phyloP scores from a whole-genome alignment of 2,329 filamentous ascomycete genomes.

The Trichoderma semiorbis region DNA sequence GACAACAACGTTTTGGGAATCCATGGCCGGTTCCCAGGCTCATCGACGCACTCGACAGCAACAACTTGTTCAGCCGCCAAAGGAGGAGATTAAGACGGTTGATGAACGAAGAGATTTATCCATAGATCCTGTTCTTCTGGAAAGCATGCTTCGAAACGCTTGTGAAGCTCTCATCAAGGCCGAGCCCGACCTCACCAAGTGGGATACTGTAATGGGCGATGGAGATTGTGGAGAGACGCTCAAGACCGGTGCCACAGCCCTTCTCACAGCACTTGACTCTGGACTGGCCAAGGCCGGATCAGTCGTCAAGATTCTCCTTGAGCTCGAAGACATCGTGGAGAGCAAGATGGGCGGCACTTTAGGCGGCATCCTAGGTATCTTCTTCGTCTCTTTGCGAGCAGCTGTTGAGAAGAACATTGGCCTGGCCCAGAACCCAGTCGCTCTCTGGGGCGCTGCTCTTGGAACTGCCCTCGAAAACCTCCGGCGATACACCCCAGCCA shows the following conservation, averaged over 20 bases:
- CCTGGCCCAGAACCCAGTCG: conserved; percentile 32
- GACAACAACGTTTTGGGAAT: conserved; percentile 57
- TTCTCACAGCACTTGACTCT: conserved; percentile 45
- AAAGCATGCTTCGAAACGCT: conserved; percentile 52
- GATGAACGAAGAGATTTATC: conserved; percentile 41
- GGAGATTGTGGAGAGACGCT: conserved; percentile 64
- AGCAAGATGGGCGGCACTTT: conserved; percentile 52
- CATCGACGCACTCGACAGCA: conserved; percentile 36
- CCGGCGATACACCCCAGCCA: conserved; percentile 51
- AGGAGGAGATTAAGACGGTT: conserved; percentile 34
- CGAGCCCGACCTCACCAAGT: conserved; percentile 60
- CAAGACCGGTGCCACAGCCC: conserved; percentile 47
- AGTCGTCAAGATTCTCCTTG: conserved; percentile 44
- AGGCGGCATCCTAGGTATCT: conserved; percentile 52
- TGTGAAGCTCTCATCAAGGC: conserved; percentile 53
- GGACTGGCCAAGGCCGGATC: conserved; percentile 43
- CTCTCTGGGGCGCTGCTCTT: conserved; percentile 44
- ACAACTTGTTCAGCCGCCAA: conserved; percentile 41
- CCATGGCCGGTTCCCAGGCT: conserved; percentile 46
- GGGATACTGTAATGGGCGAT: conserved; percentile 62
- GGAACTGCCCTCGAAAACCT: conserved; percentile 44
- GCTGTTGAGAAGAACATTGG: conserved; percentile 39
- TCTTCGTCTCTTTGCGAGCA: conserved; percentile 47
- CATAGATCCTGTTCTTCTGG: conserved; percentile 51
- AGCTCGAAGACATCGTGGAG: conserved; percentile 54